Percentiles rank a stretch among this genome's conserved stretches.
Evolutionary conservation across 495 filamentous ascomycete species (phyloP).

Genomic region (Penicillium argentinense): DNA sequence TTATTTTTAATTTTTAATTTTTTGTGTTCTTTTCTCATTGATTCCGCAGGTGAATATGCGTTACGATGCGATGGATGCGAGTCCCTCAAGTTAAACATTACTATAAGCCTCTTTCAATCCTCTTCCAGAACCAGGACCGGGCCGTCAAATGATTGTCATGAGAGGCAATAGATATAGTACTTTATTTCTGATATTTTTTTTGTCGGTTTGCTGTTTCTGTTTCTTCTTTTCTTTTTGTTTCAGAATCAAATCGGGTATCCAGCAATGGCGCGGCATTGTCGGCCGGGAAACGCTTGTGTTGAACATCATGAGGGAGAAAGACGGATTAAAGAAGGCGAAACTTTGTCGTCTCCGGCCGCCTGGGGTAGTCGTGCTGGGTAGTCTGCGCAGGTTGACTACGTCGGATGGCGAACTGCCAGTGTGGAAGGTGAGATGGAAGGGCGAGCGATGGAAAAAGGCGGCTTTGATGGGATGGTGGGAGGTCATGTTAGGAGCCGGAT

Average conservation of each 20-base stretch:
- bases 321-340: constrained; percentile 2
- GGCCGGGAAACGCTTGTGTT: constrained; percentile 30
- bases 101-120: constrained; percentile 5
- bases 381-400: constrained; percentile 29
- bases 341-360: constrained; percentile 7
- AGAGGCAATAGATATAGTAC: background rate
- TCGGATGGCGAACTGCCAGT: constrained; percentile 7
- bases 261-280: constrained; percentile 27
- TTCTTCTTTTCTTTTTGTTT: constrained; percentile 5
- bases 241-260: constrained; percentile 41
- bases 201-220: constrained; percentile 13
- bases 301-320: constrained; percentile 21
- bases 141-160: too few species aligned
- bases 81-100: constrained; percentile 7
- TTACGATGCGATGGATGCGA: constrained; percentile 7
- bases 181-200: constrained; percentile 11
- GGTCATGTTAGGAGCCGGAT: background rate
- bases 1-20: background rate
- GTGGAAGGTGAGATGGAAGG: constrained; percentile 2
- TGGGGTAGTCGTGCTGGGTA: constrained; percentile 10
- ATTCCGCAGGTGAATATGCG: background rate
- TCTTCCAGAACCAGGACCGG: background rate
- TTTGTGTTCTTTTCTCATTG: background rate
- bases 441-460: too few species aligned
- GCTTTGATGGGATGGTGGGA: too few species aligned